Base-by-base conservation (phyloP, 2,329 filamentous ascomycete species). In the Aureobasidium sp. region DNA sequence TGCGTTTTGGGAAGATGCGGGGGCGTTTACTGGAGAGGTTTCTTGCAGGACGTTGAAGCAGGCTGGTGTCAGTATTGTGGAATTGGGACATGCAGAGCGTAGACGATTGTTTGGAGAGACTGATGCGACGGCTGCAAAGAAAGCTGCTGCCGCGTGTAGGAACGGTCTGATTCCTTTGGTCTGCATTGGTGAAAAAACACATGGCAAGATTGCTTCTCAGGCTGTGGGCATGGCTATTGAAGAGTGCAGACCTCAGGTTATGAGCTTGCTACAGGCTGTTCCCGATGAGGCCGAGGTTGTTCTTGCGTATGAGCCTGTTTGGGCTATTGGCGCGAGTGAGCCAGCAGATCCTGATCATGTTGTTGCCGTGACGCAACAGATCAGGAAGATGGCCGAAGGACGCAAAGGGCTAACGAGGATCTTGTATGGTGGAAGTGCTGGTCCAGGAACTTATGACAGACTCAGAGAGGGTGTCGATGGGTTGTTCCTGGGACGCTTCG, bases 231-330 rank as follows among this genome's bases (percentile, higher is more conserved):
- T 78, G 1, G 89, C 89, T 0, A 81, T 90, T 2, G 73, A 78
- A 14, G 87, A 92, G 72, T 89, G 89, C 68, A 78, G 76, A 39
- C 74, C 76, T 5, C 89, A 93, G 73, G 79, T 95, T 61, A 78
- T 79, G 42, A 77, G 83, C 1, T 84, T 90, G 2, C 71, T 94
- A 57, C 76, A 76, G 1, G 81, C 79, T 0, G 76, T 93, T 8
- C 81, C 85, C 0, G 77, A 78, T 11, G 78, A 84, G 16, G 82
- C 85, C 0, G 86, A 91, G 51, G 81, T 94, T 5, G 82, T 93
- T 7, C 80, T 95, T 62, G 90, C 90, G 0, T 95, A 95, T 70
- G 90, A 95, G 77, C 90, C 90, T 8, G 89, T 94, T 1, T 95
- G 90, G 90, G 90, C 90, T 0, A 95, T 94, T 73, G 90, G 90